phyloP scores from a whole-genome alignment of 805 yeast genomes.

The Nematodospora valgi region DNA sequence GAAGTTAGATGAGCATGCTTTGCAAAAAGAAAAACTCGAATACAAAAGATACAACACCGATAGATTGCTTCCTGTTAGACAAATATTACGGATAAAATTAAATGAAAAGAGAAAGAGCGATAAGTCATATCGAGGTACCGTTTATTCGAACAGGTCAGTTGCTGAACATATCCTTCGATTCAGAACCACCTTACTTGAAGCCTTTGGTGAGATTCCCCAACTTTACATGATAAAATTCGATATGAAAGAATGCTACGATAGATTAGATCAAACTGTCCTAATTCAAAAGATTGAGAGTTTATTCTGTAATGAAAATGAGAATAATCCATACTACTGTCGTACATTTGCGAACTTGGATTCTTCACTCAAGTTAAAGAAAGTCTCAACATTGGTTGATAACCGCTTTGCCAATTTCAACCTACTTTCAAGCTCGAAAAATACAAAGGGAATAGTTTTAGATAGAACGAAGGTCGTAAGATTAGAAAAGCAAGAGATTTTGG shows the following conservation, averaged over 20 bases:
- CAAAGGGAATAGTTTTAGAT: conserved; percentile 9
- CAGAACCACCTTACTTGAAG: conserved; percentile 18
- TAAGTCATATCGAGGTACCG: conserved; percentile 19
- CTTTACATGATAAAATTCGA: conserved; percentile 68
- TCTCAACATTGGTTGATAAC: neutral
- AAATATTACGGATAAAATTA: conserved; percentile 14
- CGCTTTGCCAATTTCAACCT: neutral
- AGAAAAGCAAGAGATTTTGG: conserved; percentile 41
- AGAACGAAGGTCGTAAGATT: conserved; percentile 31
- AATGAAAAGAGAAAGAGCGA: conserved; percentile 3
- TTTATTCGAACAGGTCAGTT: conserved; percentile 46
- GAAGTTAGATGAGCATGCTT: neutral
- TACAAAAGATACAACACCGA: conserved; percentile 28
- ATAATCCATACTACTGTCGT: conserved; percentile 15
- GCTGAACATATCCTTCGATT: conserved; percentile 36
- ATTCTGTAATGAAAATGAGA: conserved; percentile 19
- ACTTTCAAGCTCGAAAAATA: neutral
- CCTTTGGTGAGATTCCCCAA: conserved; percentile 22
- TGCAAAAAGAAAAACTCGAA: conserved; percentile 24
- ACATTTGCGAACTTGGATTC: conserved; percentile 2
- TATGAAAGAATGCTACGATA: conserved; percentile 73
- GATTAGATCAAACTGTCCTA: conserved; percentile 50
- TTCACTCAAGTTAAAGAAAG: conserved; percentile 3
- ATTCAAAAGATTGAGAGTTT: conserved; percentile 28
- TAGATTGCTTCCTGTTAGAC: conserved; percentile 42